A percentile compares a stretch with the other conserved stretches of the same genome.
Conservation (phyloP, 2,329 filamentous ascomycete genomes). For the Paramyrothecium roridum region DNA sequence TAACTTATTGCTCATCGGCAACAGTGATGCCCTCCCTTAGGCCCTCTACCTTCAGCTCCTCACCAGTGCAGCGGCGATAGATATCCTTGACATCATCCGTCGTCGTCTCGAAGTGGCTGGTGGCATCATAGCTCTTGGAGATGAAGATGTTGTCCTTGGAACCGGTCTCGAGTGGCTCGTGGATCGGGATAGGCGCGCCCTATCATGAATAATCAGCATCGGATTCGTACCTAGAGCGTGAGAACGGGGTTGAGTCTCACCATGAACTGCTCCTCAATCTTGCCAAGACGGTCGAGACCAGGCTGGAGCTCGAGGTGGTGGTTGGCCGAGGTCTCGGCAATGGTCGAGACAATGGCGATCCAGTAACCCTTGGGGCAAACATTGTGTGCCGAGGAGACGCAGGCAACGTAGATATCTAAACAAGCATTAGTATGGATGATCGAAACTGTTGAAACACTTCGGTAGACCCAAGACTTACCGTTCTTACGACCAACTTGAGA, state of each 20-base stretch:
- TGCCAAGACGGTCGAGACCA: slow-evolving; percentile 86
- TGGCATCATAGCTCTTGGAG: slow-evolving; percentile 97
- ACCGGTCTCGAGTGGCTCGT: slow-evolving; percentile 83
- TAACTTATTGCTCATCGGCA: slow-evolving; percentile 56
- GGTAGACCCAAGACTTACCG: slow-evolving; percentile 53
- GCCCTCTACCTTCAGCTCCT: slow-evolving; percentile 85
- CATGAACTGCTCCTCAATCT: slow-evolving; percentile 97
- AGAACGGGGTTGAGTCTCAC: slow-evolving; percentile 35
- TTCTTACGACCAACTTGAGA: slow-evolving; percentile 96
- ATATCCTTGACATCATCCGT: slow-evolving; percentile 93
- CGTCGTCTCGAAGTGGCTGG: slow-evolving; percentile 92
- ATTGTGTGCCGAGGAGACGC: slow-evolving; percentile 93
- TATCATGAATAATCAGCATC: slow-evolving; percentile 18
- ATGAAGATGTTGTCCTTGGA: slow-evolving; percentile 90
- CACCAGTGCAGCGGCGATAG: slow-evolving; percentile 77
- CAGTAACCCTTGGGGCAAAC: slow-evolving; percentile 99
- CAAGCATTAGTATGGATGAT: slow-evolving; percentile 6
- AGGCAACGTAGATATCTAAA: slow-evolving; percentile 91
- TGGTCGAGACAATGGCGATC: slow-evolving; percentile 96
- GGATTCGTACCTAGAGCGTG: background rate
- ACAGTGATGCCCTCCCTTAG: slow-evolving; percentile 77
- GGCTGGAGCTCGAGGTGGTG: slow-evolving; percentile 93
- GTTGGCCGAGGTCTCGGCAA: slow-evolving; percentile 87
- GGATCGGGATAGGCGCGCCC: slow-evolving; percentile 85
- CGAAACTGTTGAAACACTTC: background rate